phyloP scores from a whole-genome alignment of 192 early-diverging fungal species.

The Coemansia biformis region DNA sequence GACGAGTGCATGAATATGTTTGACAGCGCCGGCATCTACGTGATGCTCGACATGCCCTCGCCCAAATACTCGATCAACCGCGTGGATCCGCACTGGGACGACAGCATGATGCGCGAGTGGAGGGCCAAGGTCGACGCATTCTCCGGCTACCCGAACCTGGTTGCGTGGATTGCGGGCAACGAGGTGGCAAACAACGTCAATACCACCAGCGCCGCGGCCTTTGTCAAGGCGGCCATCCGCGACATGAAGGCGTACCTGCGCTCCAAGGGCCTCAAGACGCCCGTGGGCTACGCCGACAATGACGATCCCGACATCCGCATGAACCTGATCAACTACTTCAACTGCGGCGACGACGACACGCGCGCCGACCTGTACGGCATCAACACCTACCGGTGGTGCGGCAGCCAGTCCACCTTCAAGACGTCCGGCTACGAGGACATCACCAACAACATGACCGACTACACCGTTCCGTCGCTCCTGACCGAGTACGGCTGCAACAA shows the following conservation, averaged over 20 bases:
- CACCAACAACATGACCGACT: slow-evolving; percentile 57
- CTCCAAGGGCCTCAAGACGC: slow-evolving; percentile 51
- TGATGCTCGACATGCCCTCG: slow-evolving; percentile 60
- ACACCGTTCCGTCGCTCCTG: slow-evolving; percentile 63
- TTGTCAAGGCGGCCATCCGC: slow-evolving; percentile 61
- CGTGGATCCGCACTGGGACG: slow-evolving; percentile 55
- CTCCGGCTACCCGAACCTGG: slow-evolving; percentile 56
- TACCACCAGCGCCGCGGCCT: slow-evolving; percentile 59
- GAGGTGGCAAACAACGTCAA: slow-evolving; percentile 65
- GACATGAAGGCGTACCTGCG: slow-evolving; percentile 63
- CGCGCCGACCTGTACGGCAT: slow-evolving; percentile 70
- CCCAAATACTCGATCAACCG: slow-evolving; percentile 62
- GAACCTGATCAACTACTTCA: slow-evolving; percentile 63
- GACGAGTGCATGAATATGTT: slow-evolving; percentile 67
- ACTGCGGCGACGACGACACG: slow-evolving; percentile 58
- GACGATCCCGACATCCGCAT: slow-evolving; percentile 63
- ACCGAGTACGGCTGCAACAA: slow-evolving; percentile 73
- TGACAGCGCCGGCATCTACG: slow-evolving; percentile 60
- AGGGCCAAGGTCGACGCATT: slow-evolving; percentile 63
- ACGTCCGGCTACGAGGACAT: slow-evolving; percentile 65
- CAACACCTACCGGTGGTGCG: slow-evolving; percentile 75
- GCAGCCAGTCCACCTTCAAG: slow-evolving; percentile 52
- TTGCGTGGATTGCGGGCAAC: slow-evolving; percentile 70
- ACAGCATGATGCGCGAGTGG: slow-evolving; percentile 53
- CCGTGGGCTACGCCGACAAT: slow-evolving; percentile 70